Percentiles rank a stretch among this genome's conserved stretches.
phyloP scores from a whole-genome alignment of 1,284 basidiomycete species.

The Cystobasidium pallidum region DNA sequence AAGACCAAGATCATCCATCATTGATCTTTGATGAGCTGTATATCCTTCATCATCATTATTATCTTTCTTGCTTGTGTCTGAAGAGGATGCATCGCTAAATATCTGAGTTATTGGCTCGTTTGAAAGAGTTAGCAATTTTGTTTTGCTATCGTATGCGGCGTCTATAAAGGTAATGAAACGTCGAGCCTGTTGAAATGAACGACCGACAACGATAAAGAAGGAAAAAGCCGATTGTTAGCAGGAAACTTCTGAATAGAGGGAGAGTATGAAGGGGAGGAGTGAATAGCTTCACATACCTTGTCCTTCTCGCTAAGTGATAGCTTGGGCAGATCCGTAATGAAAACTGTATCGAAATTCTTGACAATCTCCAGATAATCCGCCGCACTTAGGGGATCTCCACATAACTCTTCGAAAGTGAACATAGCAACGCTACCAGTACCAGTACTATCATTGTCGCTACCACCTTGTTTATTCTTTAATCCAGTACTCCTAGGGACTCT shows the following conservation, averaged over 20 bases:
- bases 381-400: conserved; percentile 85
- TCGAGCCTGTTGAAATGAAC: conserved; percentile 65
- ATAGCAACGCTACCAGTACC: conserved; percentile 67
- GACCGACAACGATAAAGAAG: not conserved
- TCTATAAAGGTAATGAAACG: conserved; percentile 98
- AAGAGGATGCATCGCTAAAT: conserved; percentile 70
- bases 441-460: not conserved
- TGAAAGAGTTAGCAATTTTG: conserved; percentile 84
- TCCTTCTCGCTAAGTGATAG: conserved; percentile 88
- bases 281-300: conserved; percentile 65
- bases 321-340: conserved; percentile 80
- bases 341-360: conserved; percentile 80
- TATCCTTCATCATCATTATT: conserved; percentile 67
- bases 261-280: not conserved
- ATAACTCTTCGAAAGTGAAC: conserved; percentile 86
- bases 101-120: conserved; percentile 85
- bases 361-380: conserved; percentile 97
- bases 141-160: conserved; percentile 88
- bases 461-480: not conserved
- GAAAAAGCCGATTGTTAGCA: not conserved
- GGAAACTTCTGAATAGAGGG: no score
- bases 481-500: conserved; percentile 76
- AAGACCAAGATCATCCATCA: conserved; percentile 33
- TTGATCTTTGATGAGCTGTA: conserved; percentile 47
- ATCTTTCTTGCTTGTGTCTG: conserved; percentile 61